These are phyloP conservation scores for Alternaria sp. DNA, from an alignment of 2,329 filamentous ascomycete species.

Conservation along the genomic window DNA sequence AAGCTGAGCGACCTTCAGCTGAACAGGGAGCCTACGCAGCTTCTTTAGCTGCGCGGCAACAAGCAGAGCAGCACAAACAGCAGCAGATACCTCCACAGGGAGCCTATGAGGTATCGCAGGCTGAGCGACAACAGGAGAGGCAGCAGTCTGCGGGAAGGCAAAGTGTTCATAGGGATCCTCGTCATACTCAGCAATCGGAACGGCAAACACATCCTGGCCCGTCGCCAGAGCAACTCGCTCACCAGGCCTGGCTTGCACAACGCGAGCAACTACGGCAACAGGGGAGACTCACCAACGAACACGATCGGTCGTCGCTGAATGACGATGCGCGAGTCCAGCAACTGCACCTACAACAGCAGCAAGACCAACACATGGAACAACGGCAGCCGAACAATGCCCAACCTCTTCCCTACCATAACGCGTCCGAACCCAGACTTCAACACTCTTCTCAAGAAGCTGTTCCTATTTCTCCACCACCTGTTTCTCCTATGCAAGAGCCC, in stretches of 20 bases:
- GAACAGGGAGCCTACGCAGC: constrained; percentile 28
- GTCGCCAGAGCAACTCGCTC: not conserved
- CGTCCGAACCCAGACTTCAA: constrained; percentile 29
- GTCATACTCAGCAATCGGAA: constrained; percentile 14
- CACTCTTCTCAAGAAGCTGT: constrained; percentile 19
- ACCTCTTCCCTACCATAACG: constrained; percentile 22
- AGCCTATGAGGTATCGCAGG: constrained; percentile 9
- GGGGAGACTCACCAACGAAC: constrained; percentile 5
- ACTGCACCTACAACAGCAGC: constrained; percentile 19
- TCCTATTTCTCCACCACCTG: constrained; percentile 29
- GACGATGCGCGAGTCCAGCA: constrained; percentile 21
- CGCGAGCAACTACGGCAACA: constrained; percentile 13
- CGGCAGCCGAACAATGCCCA: constrained; percentile 15
- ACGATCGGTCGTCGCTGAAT: constrained; percentile 5
- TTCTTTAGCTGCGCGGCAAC: constrained; percentile 24
- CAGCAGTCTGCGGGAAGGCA: constrained; percentile 9
- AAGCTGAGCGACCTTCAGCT: constrained; percentile 13
- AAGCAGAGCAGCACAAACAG: constrained; percentile 21
- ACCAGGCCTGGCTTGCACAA: constrained; percentile 13
- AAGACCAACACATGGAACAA: constrained; percentile 17
- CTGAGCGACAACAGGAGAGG: constrained; percentile 7
- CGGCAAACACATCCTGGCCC: constrained; percentile 8
- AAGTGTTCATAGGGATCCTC: constrained; percentile 1
- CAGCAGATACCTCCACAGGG: constrained; percentile 12
- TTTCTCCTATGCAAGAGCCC: constrained; percentile 35